Evolutionary conservation across 371 early-diverging fungal species (phyloP), one percentile per base, ranked within the genome.

Genomic region (Circinella umbellata): DNA sequence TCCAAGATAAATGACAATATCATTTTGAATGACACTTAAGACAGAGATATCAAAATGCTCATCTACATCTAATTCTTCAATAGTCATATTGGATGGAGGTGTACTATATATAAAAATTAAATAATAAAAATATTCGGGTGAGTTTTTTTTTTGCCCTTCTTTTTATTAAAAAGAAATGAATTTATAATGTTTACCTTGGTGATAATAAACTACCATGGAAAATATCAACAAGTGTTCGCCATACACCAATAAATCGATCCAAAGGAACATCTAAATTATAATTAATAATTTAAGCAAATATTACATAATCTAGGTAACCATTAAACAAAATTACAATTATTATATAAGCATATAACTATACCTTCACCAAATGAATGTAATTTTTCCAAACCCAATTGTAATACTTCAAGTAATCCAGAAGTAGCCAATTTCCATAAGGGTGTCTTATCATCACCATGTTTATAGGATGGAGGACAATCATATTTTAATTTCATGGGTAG

Each of bases 11-110:
- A 85, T 75, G 8, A 92, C 80, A 15, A 94, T 86, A 69, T 93
- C 90, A 35, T 71, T 85, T 72, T 93, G 88, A 27, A 93, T 76
- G 34, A 83, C 83, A 53, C 79, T 86, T 37, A 95, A 76, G 5
- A 90, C 83, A 9, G 89, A 89, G 17, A 94, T 87, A 71, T 95
- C 95, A 72, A 94, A 94, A 7, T 86, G 86, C 60, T 93, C 94
- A 66, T 94, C 94, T 5, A 85, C 81, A 49, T 90, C 88, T 7
- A 92, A 79, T 48, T 91, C 90, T 68, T 92, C 92, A 20, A 88
- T 76, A 1, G 90, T 83, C 78, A 91, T 76, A 4, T 82, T 79
- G 3, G 86, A 69, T 11, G 89, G 88, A 5, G 92, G 88, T 54
- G 86, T 76, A 64, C 89, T 89, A 73, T 7, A 63, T 38, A 61